Base-by-base conservation (phyloP, 192 early-diverging fungal genomes). In the Coemansia nantahalensis region DNA sequence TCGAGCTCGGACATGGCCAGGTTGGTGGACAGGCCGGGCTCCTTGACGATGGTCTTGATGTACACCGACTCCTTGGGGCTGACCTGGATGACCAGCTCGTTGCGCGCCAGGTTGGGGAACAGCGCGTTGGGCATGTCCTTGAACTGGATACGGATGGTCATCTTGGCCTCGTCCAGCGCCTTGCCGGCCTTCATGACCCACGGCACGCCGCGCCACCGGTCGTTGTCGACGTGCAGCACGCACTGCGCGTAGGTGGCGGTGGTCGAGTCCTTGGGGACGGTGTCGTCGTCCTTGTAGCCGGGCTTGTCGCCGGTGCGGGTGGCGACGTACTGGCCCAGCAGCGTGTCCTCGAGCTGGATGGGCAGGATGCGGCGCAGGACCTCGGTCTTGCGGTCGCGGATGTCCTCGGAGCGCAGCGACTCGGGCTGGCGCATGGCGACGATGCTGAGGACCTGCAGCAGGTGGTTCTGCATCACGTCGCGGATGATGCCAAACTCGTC, bases 401-500 rank as follows among this genome's bases (percentile, higher is more conserved):
- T 87, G 54, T 93, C 90, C 74, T 98, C 94, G 23, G 92, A 83
- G 49, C 84, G 78, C 61, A 94, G 78, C 8, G 88, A 84, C 33
- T 88, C 83, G 12, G 95, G 95, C 45, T 85, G 83, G 65, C 94
- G 88, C 95, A 98, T 98, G 15, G 94, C 95, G 48, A 95, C 83
- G 35, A 98, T 79, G 38, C 90, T 83, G 62, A 98, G 76, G 26
- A 98, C 88, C 77, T 98, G 95, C 33, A 98, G 68, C 53, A 98
- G 55, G 66, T 98, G 87, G 72, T 91, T 91, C 78, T 91, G 89
- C 84, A 89, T 87, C 38, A 98, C 95, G 59, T 98, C 95, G 51
- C 95, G 91, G 56, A 98, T 93, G 39, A 98, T 95, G 21, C 95
- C 95, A 80, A 94, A 96, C 77, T 95, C 93, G 64, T 98, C 93